These are phyloP conservation scores for Colletotrichum sp. DNA, from an alignment of 2,329 filamentous ascomycete genomes.

Conservation along the genomic window DNA sequence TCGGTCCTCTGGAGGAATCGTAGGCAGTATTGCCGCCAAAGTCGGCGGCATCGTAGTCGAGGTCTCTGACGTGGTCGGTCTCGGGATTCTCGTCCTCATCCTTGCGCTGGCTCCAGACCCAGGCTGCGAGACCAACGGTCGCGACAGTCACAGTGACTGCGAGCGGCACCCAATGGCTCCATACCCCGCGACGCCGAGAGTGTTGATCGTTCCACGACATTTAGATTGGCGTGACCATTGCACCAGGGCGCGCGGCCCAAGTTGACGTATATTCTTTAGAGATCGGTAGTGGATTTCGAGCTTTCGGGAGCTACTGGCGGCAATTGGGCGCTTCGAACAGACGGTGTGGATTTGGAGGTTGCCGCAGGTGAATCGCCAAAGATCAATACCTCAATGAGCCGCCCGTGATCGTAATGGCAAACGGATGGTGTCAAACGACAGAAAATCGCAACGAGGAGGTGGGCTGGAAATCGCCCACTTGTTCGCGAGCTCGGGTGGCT, in stretches of 20 bases:
- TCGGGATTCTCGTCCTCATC: slow-evolving; percentile 74
- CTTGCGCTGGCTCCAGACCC: slow-evolving; percentile 90
- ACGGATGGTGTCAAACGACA: not conserved
- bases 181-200: slow-evolving; percentile 62
- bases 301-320: not conserved
- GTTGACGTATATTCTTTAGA: not conserved
- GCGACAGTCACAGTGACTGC: slow-evolving; percentile 87
- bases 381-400: not conserved
- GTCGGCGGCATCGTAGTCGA: slow-evolving; percentile 53
- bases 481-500: slow-evolving; percentile 19
- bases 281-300: not conserved
- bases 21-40: slow-evolving; percentile 59
- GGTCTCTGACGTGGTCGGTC: slow-evolving; percentile 57
- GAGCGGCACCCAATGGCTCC: slow-evolving; percentile 89
- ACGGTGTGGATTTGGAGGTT: not conserved
- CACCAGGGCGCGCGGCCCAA: slow-evolving; percentile 11
- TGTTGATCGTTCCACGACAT: slow-evolving; percentile 71
- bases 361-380: not conserved
- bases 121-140: slow-evolving; percentile 83
- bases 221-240: slow-evolving; percentile 31
- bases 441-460: not conserved
- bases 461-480: slow-evolving; percentile 15
- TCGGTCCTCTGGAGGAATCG: slow-evolving; percentile 40
- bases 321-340: not conserved
- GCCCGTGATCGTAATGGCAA: not conserved